These are phyloP conservation scores for Amanita subjunquillea DNA, from an alignment of 768 basidiomycete genomes.

Conservation along the genomic window DNA sequence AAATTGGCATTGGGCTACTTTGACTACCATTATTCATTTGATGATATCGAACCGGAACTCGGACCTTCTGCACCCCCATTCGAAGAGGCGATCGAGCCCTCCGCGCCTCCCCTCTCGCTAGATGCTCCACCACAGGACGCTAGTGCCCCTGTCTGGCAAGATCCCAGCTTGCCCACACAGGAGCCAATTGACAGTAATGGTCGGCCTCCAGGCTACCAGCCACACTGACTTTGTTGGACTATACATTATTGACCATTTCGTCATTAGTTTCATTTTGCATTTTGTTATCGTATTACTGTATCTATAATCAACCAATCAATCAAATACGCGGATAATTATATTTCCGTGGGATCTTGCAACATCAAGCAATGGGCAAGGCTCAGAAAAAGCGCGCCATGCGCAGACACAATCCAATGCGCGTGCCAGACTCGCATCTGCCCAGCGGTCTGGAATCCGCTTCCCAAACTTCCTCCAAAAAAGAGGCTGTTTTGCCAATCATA, in stretches of 20 bases:
- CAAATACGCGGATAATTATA: neutral
- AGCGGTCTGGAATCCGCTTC: conserved; percentile 71
- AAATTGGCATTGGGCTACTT: conserved; percentile 30
- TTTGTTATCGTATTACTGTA: neutral
- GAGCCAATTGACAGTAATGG: neutral
- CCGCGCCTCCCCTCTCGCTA: conserved; percentile 11
- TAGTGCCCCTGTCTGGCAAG: conserved; percentile 14
- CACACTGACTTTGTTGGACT: neutral
- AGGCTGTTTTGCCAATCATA: conserved; percentile 78
- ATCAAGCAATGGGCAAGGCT: conserved; percentile 72
- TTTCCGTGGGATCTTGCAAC: neutral
- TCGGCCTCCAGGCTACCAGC: neutral
- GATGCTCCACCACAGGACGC: conserved; percentile 5
- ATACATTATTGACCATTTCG: neutral
- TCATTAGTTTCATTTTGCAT: neutral
- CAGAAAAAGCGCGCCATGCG: conserved; percentile 82
- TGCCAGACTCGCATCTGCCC: conserved; percentile 87
- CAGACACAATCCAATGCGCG: conserved; percentile 87
- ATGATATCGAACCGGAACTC: conserved; percentile 26
- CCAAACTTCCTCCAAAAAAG: conserved; percentile 62
- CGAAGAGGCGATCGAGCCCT: conserved; percentile 23
- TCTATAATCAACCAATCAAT: conserved; percentile 4
- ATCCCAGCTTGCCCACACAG: neutral
- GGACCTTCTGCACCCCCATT: conserved; percentile 38
- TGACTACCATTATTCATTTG: conserved; percentile 30